These are phyloP conservation scores for Cucurbita pepo DNA, from an alignment of 306 rosid species.

Conservation along the genomic window DNA sequence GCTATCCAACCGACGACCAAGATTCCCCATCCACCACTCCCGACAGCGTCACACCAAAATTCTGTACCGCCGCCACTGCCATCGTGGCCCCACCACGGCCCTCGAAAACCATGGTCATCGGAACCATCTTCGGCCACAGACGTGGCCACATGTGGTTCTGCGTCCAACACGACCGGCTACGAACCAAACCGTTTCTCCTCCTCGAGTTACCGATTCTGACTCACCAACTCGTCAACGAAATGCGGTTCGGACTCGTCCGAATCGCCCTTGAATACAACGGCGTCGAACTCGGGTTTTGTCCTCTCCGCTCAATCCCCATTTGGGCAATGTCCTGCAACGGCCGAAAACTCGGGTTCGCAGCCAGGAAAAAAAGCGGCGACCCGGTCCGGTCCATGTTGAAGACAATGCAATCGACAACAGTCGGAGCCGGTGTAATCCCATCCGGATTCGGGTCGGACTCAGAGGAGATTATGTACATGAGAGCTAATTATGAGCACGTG, in stretches of 20 bases:
- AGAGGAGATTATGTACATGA: slow-evolving; percentile 74
- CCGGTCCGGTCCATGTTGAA: slow-evolving; percentile 34
- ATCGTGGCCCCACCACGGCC: slow-evolving; percentile 30
- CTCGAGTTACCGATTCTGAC: slow-evolving; percentile 64
- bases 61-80: background rate
- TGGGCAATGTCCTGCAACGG: slow-evolving; percentile 73
- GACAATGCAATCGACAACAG: slow-evolving; percentile 72
- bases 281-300: slow-evolving; percentile 25
- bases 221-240: slow-evolving; percentile 63
- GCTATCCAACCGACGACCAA: slow-evolving; percentile 8
- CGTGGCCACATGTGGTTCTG: slow-evolving; percentile 82
- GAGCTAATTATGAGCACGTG: slow-evolving; percentile 80
- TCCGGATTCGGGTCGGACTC: slow-evolving; percentile 24
- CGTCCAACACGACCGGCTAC: slow-evolving; percentile 54
- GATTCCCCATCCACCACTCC: slow-evolving; percentile 23
- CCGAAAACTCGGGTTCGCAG: slow-evolving; percentile 47
- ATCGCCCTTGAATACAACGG: slow-evolving; percentile 53
- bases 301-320: slow-evolving; percentile 52
- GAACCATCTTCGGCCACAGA: slow-evolving; percentile 78
- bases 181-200: slow-evolving; percentile 48
- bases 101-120: slow-evolving; percentile 65
- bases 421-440: slow-evolving; percentile 77
- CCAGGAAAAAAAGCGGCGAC: slow-evolving; percentile 34
- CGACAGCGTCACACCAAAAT: background rate
- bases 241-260: slow-evolving; percentile 68